Percentiles rank a stretch among this genome's conserved stretches.
Conservation (phyloP, 139 green algal species). For the Chlorella sp. region DNA sequence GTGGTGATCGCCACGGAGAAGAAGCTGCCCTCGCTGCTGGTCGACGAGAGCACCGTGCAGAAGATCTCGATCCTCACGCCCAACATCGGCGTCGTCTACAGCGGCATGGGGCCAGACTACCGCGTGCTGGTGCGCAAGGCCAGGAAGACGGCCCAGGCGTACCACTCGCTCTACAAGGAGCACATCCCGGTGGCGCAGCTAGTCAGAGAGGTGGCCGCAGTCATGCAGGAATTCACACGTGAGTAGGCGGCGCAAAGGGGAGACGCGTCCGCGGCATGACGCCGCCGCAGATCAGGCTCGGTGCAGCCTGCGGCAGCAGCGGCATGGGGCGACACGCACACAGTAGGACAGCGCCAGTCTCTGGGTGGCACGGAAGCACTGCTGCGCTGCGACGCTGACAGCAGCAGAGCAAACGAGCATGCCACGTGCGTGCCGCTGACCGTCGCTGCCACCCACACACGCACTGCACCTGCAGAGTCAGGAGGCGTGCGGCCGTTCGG, state of each 20-base stretch:
- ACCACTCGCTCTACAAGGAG: conserved; percentile 93
- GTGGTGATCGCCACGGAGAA: conserved; percentile 99
- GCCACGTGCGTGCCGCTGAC: not conserved
- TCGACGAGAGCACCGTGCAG: conserved; percentile 84
- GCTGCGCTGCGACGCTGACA: not conserved
- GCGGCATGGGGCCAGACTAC: conserved; percentile 97
- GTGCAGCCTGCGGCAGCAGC: too few species aligned
- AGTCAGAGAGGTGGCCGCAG: conserved; percentile 89
- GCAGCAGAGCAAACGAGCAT: too few species aligned
- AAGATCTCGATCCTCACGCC: conserved; percentile 89
- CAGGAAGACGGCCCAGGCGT: conserved; percentile 81
- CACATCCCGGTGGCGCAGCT: conserved; percentile 96
- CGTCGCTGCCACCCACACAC: not conserved
- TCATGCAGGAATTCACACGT: conserved; percentile 99
- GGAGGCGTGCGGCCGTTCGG: conserved; percentile 96
- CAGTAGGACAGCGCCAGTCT: too few species aligned
- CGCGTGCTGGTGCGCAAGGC: conserved; percentile 90
- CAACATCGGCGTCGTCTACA: conserved; percentile 95
- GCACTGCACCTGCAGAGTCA: conserved; percentile 54
- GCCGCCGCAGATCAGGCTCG: too few species aligned
- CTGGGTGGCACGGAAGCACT: too few species aligned
- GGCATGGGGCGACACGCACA: too few species aligned
- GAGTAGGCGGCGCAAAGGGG: too few species aligned
- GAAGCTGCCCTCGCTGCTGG: conserved; percentile 88
- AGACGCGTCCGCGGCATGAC: too few species aligned